Evolutionary conservation across 1,284 basidiomycete species (phyloP).

Genomic region (Lignosus rhinocerotis): DNA sequence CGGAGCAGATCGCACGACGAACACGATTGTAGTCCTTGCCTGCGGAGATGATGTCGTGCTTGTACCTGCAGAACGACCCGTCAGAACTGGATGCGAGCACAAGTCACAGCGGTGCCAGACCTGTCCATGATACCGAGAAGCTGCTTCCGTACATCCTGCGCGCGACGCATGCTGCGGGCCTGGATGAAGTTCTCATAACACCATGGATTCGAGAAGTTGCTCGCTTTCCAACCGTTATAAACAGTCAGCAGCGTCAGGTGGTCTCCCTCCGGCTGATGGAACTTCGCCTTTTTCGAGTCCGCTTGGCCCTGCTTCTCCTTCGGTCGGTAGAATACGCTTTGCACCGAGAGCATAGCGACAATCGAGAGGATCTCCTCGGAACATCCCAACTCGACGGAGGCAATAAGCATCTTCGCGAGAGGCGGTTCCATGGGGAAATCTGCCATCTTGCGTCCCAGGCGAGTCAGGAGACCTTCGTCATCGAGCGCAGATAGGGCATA

Average conservation of each 20-base stretch:
- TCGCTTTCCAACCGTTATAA: conserved; percentile 97
- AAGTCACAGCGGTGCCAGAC: conserved; percentile 41
- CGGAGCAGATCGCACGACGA: conserved; percentile 94
- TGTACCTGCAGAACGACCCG: conserved; percentile 59
- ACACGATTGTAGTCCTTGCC: conserved; percentile 94
- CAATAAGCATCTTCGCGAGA: conserved; percentile 97
- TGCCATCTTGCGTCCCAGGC: conserved; percentile 97
- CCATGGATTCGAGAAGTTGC: conserved; percentile 96
- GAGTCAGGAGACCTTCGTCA: conserved; percentile 93
- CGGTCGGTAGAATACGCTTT: conserved; percentile 95
- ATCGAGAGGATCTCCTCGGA: conserved; percentile 97
- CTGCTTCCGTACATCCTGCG: conserved; percentile 97
- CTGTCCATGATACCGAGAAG: conserved; percentile 98
- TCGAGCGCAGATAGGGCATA: conserved; percentile 96
- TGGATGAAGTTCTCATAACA: conserved; percentile 98
- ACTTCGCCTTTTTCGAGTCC: conserved; percentile 98
- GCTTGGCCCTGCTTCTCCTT: conserved; percentile 99
- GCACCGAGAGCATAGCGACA: conserved; percentile 96
- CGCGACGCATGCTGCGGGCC: conserved; percentile 94
- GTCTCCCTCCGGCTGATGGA: conserved; percentile 97
- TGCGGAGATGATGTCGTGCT: conserved; percentile 91
- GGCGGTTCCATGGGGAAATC: conserved; percentile 99
- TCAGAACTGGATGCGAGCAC: conserved; percentile 16
- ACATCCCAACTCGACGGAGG: conserved; percentile 95
- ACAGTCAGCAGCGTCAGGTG: conserved; percentile 94